Evolutionary conservation across 306 rosid genomes (phyloP), one percentile per base, ranked within the genome.

Genomic region (Ziziphus jujuba): DNA sequence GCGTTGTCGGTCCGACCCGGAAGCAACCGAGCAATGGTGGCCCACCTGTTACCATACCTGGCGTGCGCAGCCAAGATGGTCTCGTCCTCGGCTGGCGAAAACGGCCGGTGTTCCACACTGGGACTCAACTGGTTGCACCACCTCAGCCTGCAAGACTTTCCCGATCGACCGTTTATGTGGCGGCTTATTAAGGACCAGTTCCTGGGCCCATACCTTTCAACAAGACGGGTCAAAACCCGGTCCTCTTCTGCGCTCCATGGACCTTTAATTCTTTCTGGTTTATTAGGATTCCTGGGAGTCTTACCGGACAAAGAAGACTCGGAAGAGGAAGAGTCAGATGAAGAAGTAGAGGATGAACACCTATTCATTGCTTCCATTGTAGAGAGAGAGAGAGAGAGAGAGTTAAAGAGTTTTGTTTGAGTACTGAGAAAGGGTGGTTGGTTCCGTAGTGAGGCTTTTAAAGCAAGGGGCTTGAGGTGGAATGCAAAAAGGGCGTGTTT

Each of bases 91-190:
- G 89, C 81, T 1, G 78, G 63, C 0, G 99, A 88, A 45, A 95
- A 95, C 0, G 99, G 95, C 0, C 91, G 84, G 83, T 88, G 99
- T 70, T 95, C 81, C 11, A 95, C 99, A 56, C 66, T 63, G 2
- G 99, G 99, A 60, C 99, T 84, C 14, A 95, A 85, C 80, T 95
- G 99, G 69, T 95, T 95, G 61, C 97, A 95, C 99, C 99, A 95
- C 28, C 99, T 71, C 0, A 95, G 97, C 40, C 97, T 52, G 72
- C 99, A 95, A 0, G 99, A 95, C 69, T 95, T 95, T 0, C 99
- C 99, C 0, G 99, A 95, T 61, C 99, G 84, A 0, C 99, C 97
- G 23, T 87, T 84, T 5, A 91, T 83, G 67, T 90, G 77, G 3
- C 96, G 91, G 73, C 99, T 88, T 0, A 95, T 95, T 40, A 95